Evolutionary conservation across 1,284 basidiomycete species (phyloP), one percentile per base, ranked within the genome.

Genomic region (Cutaneotrichosporon sp.): DNA sequence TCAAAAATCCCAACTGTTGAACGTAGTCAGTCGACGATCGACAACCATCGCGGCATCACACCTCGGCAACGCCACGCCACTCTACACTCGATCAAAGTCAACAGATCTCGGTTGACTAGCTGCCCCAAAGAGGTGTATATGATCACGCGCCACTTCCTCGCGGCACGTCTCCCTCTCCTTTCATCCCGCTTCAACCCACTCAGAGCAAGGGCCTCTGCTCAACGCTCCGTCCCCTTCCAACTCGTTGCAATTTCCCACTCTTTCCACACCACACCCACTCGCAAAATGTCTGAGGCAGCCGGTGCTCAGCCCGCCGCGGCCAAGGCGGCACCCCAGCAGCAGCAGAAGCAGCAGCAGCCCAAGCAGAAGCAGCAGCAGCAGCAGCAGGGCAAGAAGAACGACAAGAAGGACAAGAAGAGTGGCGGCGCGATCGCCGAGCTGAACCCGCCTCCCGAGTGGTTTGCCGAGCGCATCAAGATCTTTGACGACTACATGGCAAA

Each of bases 401-500:
- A 77, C 67, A 79, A 76, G 69, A 73, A 61, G 26, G 58, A 63
- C 58, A 63, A 61, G 55, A 52, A 55, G 22, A 55, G 55, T 16
- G 36, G 55, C 21, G 59, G 42, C 26, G 55, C 56, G 16, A 56
- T 57, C 61, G 40, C 40, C 40, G 69, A 95, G 90, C 82, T 96
- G 60, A 85, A 87, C 81, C 94, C 95, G 30, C 86, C 84, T 21
- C 94, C 96, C 21, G 88, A 85, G 61, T 98, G 89, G 85, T 90
- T 98, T 81, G 89, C 90, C 73, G 89, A 91, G 78, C 88, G 96
- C 64, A 87, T 98, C 81, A 88, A 89, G 78, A 87, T 98, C 73
- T 99, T 94, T 74, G 91, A 97, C 60, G 85, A 90, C 77, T 84
- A 96, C 71, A 95, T 95, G 81, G 87, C 85, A 18, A 90, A 97